phyloP scores from a whole-genome alignment of 2,329 filamentous ascomycete genomes.

The Fusarium nurragi region DNA sequence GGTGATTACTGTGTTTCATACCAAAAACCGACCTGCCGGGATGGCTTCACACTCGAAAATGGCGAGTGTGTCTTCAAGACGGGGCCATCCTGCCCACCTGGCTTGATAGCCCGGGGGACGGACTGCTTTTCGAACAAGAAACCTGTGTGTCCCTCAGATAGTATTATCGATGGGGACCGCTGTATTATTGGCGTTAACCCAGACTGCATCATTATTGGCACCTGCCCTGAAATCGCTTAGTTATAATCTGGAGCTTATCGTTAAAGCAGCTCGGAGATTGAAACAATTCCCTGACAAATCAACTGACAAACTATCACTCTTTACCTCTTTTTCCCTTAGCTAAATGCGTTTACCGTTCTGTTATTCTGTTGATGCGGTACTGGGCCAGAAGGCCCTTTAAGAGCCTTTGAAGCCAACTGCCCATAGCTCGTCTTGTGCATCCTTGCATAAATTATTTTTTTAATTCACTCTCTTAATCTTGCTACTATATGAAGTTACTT shows the following conservation, averaged over 20 bases:
- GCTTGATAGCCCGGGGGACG: neutral
- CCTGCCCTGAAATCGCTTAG: neutral
- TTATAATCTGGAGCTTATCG: neutral
- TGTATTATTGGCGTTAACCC: neutral
- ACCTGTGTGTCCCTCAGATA: neutral
- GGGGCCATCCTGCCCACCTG: neutral
- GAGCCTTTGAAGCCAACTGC: neutral
- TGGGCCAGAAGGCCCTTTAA: neutral
- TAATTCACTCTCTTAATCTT: too few species aligned
- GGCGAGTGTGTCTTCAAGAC: neutral
- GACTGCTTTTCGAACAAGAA: neutral
- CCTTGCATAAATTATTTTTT: too few species aligned
- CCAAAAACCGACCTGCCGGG: neutral
- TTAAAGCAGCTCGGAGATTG: neutral
- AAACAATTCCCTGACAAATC: neutral
- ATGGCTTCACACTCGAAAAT: neutral
- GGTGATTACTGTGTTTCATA: constrained; percentile 1
- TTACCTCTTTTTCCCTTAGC: neutral
- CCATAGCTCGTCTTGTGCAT: neutral
- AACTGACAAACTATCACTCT: too few species aligned
- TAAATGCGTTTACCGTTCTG: neutral
- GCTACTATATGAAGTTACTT: too few species aligned
- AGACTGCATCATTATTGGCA: neutral
- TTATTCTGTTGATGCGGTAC: neutral
- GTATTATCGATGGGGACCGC: neutral